Percentiles rank a stretch among this genome's conserved stretches.
These are phyloP conservation scores for Leccinellum albellum DNA, from an alignment of 768 basidiomycete species.

Conservation along the genomic window DNA sequence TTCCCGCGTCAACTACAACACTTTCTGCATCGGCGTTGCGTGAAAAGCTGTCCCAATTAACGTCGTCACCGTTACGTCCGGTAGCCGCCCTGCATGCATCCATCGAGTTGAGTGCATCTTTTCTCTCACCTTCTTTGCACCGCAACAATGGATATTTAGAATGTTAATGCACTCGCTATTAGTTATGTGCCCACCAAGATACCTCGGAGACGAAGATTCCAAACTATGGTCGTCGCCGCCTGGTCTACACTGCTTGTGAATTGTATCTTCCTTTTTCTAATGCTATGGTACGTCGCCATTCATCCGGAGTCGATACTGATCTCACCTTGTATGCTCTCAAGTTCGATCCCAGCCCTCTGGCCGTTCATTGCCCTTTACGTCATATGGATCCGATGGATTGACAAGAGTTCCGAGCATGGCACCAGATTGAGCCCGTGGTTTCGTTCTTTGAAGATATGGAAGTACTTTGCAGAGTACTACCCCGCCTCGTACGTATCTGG, in stretches of 20 bases:
- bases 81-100: constrained; percentile 67
- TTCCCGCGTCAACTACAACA: constrained; percentile 42
- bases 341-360: constrained; percentile 89
- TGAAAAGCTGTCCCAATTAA: constrained; percentile 57
- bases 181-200: constrained; percentile 87
- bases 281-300: constrained; percentile 63
- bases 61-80: constrained; percentile 55
- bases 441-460: constrained; percentile 69
- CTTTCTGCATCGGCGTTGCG: constrained; percentile 61
- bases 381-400: constrained; percentile 74
- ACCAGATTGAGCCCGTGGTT: constrained; percentile 74
- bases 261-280: constrained; percentile 61
- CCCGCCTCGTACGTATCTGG: constrained; percentile 73
- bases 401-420: constrained; percentile 70
- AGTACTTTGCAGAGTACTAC: constrained; percentile 89
- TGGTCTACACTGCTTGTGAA: constrained; percentile 84
- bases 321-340: constrained; percentile 29
- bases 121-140: background rate
- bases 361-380: constrained; percentile 74
- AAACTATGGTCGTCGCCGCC: constrained; percentile 83
- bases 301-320: background rate
- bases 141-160: background rate
- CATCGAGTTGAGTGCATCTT: constrained; percentile 55
- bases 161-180: constrained; percentile 3
- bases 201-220: constrained; percentile 79